Evolutionary conservation across 2,329 filamentous ascomycete species (phyloP).

Genomic region (Capronia coronata): DNA sequence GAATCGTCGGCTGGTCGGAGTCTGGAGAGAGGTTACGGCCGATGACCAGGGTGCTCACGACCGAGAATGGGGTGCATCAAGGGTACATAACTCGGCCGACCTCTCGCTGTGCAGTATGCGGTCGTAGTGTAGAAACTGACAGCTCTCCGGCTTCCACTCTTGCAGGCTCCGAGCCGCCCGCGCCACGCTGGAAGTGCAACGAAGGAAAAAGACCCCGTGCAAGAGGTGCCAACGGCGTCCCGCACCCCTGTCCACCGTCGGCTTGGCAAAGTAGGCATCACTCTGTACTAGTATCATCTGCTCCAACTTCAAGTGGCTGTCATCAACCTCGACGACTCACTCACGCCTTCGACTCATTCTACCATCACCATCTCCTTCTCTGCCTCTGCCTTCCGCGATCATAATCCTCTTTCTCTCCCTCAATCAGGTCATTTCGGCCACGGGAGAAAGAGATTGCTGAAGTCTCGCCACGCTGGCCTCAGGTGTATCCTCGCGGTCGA

Average conservation of each 20-base stretch:
- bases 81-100: not conserved
- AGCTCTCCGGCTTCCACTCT: not conserved
- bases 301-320: slow-evolving; percentile 13
- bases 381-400: not conserved
- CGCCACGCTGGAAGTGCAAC: slow-evolving; percentile 10
- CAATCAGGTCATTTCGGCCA: slow-evolving; percentile 8
- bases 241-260: slow-evolving; percentile 10
- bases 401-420: slow-evolving; percentile 2
- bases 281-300: not conserved
- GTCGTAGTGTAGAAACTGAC: slow-evolving; percentile 2
- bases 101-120: not conserved
- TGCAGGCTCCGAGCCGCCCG: slow-evolving; percentile 4
- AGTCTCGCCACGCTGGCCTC: slow-evolving; percentile 23
- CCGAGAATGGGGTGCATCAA: not conserved
- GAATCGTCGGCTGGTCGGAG: slow-evolving; percentile 2
- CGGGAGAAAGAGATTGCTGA: slow-evolving; percentile 1
- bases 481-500: slow-evolving; percentile 13
- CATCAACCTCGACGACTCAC: slow-evolving; percentile 13
- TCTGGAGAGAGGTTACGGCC: slow-evolving; percentile 10
- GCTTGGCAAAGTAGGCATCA: slow-evolving; percentile 18
- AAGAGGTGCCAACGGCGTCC: slow-evolving; percentile 4
- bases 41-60: slow-evolving; percentile 6
- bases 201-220: slow-evolving; percentile 6
- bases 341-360: slow-evolving; percentile 8
- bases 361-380: slow-evolving; percentile 4